phyloP scores from a whole-genome alignment of 371 early-diverging fungal genomes.

The Funneliformis caledonium region DNA sequence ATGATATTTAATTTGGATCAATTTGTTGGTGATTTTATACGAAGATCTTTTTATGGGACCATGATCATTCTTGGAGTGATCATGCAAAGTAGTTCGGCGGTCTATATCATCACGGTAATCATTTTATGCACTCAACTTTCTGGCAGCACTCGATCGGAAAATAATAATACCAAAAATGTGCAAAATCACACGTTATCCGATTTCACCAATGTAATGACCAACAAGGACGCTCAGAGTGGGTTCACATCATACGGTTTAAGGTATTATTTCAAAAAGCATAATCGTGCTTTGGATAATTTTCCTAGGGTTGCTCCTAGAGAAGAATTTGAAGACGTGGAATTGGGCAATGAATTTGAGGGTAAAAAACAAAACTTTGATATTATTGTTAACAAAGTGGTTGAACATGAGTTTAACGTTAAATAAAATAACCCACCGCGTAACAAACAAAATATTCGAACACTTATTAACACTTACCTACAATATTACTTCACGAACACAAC shows the following conservation, averaged over 20 bases:
- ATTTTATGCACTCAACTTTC: conserved; percentile 8
- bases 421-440: too few species aligned
- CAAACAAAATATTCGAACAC: too few species aligned
- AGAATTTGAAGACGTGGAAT: not conserved
- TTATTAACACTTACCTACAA: too few species aligned
- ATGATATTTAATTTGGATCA: not conserved
- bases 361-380: not conserved
- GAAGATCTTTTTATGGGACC: not conserved
- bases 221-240: not conserved
- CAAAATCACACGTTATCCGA: not conserved
- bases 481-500: too few species aligned
- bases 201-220: not conserved
- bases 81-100: not conserved
- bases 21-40: not conserved
- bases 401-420: too few species aligned
- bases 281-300: not conserved
- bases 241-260: not conserved
- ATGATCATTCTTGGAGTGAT: not conserved
- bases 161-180: not conserved
- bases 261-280: not conserved
- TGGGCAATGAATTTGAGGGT: not conserved
- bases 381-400: too few species aligned
- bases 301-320: not conserved
- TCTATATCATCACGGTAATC: not conserved
- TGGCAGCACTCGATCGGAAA: not conserved